phyloP scores from a whole-genome alignment of 148 eudicot species.

The Dianthus caryophyllus region DNA sequence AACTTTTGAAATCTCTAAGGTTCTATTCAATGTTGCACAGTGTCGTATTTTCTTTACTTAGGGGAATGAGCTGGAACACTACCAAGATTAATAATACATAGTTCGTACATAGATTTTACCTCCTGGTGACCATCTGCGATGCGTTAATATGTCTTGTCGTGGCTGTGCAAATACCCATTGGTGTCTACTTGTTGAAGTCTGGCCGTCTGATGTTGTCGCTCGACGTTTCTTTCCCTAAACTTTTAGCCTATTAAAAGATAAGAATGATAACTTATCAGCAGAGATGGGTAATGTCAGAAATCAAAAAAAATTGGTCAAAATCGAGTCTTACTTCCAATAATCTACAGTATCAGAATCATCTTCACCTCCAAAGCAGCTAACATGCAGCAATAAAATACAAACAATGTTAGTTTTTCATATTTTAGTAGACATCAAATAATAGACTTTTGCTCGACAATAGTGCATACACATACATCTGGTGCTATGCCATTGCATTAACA shows the following conservation, averaged over 20 bases:
- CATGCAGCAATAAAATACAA: slow-evolving; percentile 29
- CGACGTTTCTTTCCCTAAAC: slow-evolving; percentile 56
- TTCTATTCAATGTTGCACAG: too few species aligned
- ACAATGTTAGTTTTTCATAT: not conserved
- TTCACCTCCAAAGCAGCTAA: slow-evolving; percentile 80
- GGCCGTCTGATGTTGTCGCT: slow-evolving; percentile 72
- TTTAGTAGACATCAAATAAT: not conserved
- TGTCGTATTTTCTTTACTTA: too few species aligned
- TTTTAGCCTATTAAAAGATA: slow-evolving; percentile 38
- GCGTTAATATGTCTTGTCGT: slow-evolving; percentile 67
- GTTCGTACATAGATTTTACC: slow-evolving; percentile 27
- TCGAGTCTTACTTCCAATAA: slow-evolving; percentile 58
- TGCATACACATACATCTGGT: not conserved
- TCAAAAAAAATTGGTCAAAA: not conserved
- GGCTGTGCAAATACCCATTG: slow-evolving; percentile 69
- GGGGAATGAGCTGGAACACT: too few species aligned
- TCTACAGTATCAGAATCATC: slow-evolving; percentile 65
- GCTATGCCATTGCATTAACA: too few species aligned
- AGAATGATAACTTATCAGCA: not conserved
- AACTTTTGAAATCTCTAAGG: not conserved
- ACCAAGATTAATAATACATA: too few species aligned
- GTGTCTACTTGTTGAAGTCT: slow-evolving; percentile 73
- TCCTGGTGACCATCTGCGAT: slow-evolving; percentile 78
- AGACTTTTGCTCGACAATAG: not conserved
- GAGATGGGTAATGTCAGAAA: not conserved